A percentile compares a stretch with the other conserved stretches of the same genome.
Evolutionary conservation across 257 asterid genomes (phyloP).

Genomic region (Linderniella brevidens): DNA sequence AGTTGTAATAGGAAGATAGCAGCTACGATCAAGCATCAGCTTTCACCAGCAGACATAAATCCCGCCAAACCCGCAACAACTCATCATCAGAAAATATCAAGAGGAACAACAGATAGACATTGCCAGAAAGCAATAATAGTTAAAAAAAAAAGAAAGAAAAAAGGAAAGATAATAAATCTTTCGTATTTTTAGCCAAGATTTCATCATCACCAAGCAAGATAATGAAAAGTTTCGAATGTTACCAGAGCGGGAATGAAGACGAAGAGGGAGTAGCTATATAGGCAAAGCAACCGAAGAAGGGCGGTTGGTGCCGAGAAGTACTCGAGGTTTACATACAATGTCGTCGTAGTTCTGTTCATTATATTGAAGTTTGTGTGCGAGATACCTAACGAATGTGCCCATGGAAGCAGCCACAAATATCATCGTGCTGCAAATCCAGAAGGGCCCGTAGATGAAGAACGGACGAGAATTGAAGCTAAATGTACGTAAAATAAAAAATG

Average conservation of each 20-base stretch:
- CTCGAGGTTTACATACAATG: slow-evolving; percentile 70
- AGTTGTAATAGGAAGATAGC: slow-evolving; percentile 89
- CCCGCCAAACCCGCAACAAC: slow-evolving; percentile 86
- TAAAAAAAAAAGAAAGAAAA: background rate
- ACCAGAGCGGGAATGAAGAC: slow-evolving; percentile 97
- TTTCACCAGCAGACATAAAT: slow-evolving; percentile 91
- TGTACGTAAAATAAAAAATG: too few species aligned
- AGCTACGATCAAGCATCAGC: slow-evolving; percentile 82
- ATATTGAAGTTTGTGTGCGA: slow-evolving; percentile 70
- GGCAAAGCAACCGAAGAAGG: slow-evolving; percentile 74
- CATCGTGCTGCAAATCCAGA: slow-evolving; percentile 97
- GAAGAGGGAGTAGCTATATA: slow-evolving; percentile 88
- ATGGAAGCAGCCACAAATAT: slow-evolving; percentile 94
- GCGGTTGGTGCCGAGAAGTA: slow-evolving; percentile 97
- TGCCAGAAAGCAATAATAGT: slow-evolving; percentile 18
- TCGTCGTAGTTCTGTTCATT: slow-evolving; percentile 87
- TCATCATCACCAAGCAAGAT: background rate
- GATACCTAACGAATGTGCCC: slow-evolving; percentile 83
- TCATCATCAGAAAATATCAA: slow-evolving; percentile 92
- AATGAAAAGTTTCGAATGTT: slow-evolving; percentile 14
- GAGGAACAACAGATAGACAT: slow-evolving; percentile 82
- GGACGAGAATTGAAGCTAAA: too few species aligned
- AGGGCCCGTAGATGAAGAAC: slow-evolving; percentile 75
- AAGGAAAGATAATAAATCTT: too few species aligned
- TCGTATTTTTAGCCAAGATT: background rate